Evolutionary conservation across 2,329 filamentous ascomycete species (phyloP), one percentile per base, ranked within the genome.

Genomic region (Aciculosporium take): DNA sequence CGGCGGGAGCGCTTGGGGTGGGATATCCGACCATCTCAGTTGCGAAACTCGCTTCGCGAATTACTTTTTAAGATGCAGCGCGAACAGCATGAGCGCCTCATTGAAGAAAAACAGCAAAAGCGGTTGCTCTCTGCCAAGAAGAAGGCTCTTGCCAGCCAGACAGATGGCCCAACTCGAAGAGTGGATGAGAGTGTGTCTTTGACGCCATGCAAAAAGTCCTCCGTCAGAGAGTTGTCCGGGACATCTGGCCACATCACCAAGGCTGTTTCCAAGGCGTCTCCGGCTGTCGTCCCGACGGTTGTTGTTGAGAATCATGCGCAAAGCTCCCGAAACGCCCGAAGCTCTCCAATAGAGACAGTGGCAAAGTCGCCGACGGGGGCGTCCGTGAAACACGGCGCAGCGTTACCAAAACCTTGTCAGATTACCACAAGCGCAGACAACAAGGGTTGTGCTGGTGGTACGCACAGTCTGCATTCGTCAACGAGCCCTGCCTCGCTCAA

Each of bases 1-100:
- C 70, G 67, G 21, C 74, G 70, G 31, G 71, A 83, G 49, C 39
- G 53, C 4, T 56, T 64, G 2, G 50, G 56, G 0, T 75, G 72
- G 68, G 45, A 63, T 8, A 74, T 87, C 54, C 63, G 76, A 25
- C 64, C 70, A 3, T 68, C 71, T 1, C 55, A 68, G 7, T 72
- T 89, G 52, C 77, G 88, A 18, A 60, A 60, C 27, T 64, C 74
- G 5, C 76, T 94, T 32, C 76, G 86, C 24, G 58, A 74, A 0
- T 68, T 81, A 30, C 67, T 94, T 1, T 70, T 85, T 39, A 47
- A 61, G 1, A 65, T 89, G 15, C 74, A 84, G 43, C 54, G 64
- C 7, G 64, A 75, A 48, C 80, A 82, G 49, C 66, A 70, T 34
- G 53, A 57, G 13, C 56, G 59, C 8, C 54, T 62, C 39, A 56